Conservation (phyloP, 2,329 filamentous ascomycete species). For the Chrysoporthe cubensis region DNA sequence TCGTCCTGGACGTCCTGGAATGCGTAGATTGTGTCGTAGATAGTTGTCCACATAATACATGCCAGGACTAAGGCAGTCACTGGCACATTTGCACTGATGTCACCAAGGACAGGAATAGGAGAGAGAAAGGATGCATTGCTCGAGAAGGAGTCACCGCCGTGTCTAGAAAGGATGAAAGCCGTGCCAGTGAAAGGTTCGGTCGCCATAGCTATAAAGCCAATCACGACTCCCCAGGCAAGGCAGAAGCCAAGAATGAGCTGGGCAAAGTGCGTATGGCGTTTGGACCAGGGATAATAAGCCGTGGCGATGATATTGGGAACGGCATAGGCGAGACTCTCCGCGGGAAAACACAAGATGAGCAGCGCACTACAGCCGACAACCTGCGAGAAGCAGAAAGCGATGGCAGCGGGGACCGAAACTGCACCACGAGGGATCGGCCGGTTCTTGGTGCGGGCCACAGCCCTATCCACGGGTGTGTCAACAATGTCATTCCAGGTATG, state of each 20-base stretch:
- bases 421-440: constrained; percentile 54
- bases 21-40: constrained; percentile 44
- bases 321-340: constrained; percentile 31
- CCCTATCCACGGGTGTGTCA: constrained; percentile 57
- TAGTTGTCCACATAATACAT: constrained; percentile 35
- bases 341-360: constrained; percentile 39
- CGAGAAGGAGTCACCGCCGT: no score
- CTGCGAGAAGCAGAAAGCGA: constrained; percentile 39
- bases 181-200: no score
- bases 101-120: neutral
- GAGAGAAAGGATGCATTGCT: neutral
- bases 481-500: constrained; percentile 61
- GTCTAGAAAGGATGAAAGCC: no score
- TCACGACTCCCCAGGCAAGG: constrained; percentile 32
- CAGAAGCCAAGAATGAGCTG: constrained; percentile 42
- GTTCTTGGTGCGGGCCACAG: constrained; percentile 53
- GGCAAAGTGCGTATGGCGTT: constrained; percentile 40
- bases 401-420: constrained; percentile 47
- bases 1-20: constrained; percentile 42
- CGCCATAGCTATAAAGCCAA: neutral
- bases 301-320: constrained; percentile 34
- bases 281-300: constrained; percentile 39
- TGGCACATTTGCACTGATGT: no score
- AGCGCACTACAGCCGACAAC: no score
- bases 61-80: constrained; percentile 28